Conservation (phyloP, 2,329 filamentous ascomycete genomes). For the Penicillium oxalicum region DNA sequence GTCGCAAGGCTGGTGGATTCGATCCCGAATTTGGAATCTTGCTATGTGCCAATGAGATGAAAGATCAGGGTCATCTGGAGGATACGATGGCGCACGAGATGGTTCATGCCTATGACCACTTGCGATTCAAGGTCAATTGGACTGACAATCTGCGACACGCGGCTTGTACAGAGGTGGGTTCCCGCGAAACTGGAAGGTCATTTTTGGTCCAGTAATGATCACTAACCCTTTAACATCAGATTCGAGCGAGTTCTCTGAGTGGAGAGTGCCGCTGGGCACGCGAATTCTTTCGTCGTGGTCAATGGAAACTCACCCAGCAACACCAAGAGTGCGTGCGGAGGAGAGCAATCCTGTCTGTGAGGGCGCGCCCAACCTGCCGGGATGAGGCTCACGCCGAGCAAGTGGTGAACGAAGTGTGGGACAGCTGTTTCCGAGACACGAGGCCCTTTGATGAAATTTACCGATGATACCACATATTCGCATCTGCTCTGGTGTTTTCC, state of each 20-base stretch:
- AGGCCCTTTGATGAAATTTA: constrained; percentile 97
- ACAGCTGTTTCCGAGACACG: constrained; percentile 91
- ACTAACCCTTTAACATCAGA: constrained; percentile 47
- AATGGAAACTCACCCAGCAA: constrained; percentile 86
- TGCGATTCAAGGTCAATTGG: constrained; percentile 87
- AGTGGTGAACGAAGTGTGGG: constrained; percentile 97
- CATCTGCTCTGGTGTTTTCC: constrained; percentile 2
- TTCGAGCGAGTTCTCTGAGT: constrained; percentile 84
- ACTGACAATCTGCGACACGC: constrained; percentile 76
- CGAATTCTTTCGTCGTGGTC: constrained; percentile 76
- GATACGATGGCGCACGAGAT: constrained; percentile 96
- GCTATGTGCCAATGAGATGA: constrained; percentile 86
- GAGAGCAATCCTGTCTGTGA: constrained; percentile 73
- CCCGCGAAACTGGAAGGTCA: background rate
- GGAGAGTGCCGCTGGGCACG: constrained; percentile 88
- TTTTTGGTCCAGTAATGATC: background rate
- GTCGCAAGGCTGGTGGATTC: constrained; percentile 74
- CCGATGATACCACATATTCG: constrained; percentile 43
- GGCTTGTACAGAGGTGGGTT: constrained; percentile 73
- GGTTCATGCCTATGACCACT: constrained; percentile 92
- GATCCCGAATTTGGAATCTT: constrained; percentile 79
- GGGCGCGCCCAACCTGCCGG: constrained; percentile 70
- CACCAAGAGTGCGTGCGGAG: constrained; percentile 86
- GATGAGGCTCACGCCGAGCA: constrained; percentile 80
- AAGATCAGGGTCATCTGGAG: constrained; percentile 74